Evolutionary conservation across 805 yeast genomes (phyloP).

Genomic region (Lipomyces sp.): DNA sequence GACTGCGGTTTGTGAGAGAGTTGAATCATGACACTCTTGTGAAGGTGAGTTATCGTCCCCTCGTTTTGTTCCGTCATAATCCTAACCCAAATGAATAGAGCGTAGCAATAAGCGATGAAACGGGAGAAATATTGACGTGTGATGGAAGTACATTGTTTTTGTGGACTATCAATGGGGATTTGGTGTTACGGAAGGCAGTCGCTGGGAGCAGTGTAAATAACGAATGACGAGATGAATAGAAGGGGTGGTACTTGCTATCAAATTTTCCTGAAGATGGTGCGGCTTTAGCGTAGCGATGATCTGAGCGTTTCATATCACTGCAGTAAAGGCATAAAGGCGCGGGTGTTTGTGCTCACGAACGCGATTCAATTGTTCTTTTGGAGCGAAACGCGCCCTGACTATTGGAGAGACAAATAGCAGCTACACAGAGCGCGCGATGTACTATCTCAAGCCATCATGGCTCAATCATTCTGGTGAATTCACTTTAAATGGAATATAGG

Average conservation of each 20-base stretch:
- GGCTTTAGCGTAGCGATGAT: too few species aligned
- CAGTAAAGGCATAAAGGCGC: too few species aligned
- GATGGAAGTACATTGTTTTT: constrained; percentile 16
- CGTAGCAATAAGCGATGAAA: constrained; percentile 29
- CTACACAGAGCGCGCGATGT: constrained; percentile 44
- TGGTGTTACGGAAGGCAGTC: constrained; percentile 8
- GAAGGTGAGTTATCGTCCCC: constrained; percentile 10
- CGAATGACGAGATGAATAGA: background rate
- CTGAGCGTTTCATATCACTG: too few species aligned
- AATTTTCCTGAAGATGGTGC: too few species aligned
- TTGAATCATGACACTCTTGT: constrained; percentile 14
- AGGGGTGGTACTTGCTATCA: background rate
- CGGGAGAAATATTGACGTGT: constrained; percentile 30
- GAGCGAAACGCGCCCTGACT: too few species aligned
- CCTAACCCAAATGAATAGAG: constrained; percentile 9
- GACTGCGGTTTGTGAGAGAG: constrained; percentile 49
- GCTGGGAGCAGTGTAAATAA: constrained; percentile 10
- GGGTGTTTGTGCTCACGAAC: too few species aligned
- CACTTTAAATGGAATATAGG: too few species aligned
- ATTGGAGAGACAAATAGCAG: background rate
- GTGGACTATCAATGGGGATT: constrained; percentile 30
- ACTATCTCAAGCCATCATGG: constrained; percentile 69
- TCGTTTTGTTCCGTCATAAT: too few species aligned
- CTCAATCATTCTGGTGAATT: constrained; percentile 56
- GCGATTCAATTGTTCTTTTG: too few species aligned